A percentile compares a stretch with the other conserved stretches of the same genome.
Conservation (phyloP, 768 basidiomycete genomes). For the Suillus placidus region DNA sequence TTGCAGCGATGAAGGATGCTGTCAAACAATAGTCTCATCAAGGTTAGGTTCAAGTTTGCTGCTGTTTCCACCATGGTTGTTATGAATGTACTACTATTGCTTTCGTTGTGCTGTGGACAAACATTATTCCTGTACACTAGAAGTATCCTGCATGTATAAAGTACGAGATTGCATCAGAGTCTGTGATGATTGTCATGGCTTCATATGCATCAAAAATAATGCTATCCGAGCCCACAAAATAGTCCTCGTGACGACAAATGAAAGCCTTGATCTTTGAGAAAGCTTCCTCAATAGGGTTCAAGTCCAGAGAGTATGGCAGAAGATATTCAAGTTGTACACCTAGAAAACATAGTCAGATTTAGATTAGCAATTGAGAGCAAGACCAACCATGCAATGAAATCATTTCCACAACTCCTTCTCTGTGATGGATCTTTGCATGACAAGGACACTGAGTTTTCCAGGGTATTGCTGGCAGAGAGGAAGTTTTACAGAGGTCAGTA, state of each 20-base stretch:
- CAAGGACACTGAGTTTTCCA: conserved; percentile 18
- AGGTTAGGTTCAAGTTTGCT: too few relatives aligned
- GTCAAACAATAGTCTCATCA: neutral
- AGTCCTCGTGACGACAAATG: conserved; percentile 14
- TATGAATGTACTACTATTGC: conserved; percentile 2
- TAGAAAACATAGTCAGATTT: conserved; percentile 11
- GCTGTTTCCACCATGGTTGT: neutral
- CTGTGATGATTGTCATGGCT: conserved; percentile 31
- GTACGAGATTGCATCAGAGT: conserved; percentile 24
- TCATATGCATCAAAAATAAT: conserved; percentile 32
- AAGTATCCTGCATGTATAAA: conserved; percentile 19
- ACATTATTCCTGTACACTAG: neutral
- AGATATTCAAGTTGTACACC: conserved; percentile 34
- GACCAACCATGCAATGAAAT: conserved; percentile 15
- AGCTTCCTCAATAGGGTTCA: conserved; percentile 40
- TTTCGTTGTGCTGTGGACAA: neutral
- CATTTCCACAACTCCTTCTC: conserved; percentile 28
- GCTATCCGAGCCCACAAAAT: conserved; percentile 9
- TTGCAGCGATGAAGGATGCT: conserved; percentile 3
- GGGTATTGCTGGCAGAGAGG: conserved; percentile 27
- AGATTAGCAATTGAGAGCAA: too few relatives aligned
- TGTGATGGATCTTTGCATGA: conserved; percentile 23
- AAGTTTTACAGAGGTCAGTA: conserved; percentile 13
- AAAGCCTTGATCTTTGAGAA: conserved; percentile 33
- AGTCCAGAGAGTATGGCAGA: conserved; percentile 42